Conservation (phyloP, 495 filamentous ascomycete species). For the Geopyxis carbonaria region DNA sequence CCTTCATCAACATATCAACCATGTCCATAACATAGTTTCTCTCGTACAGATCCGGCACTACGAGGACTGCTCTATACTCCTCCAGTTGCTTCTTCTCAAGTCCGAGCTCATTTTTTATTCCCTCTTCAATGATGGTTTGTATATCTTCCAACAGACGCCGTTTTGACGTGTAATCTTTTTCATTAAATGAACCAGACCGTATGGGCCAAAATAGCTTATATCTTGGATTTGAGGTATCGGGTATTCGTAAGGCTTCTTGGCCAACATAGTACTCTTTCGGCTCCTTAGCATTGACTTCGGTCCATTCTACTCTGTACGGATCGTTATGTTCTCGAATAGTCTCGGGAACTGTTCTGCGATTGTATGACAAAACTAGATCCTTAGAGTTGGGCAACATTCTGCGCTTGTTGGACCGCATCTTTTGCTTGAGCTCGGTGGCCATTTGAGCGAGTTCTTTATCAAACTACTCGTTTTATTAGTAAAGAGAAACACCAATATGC, state of each 20-base stretch:
- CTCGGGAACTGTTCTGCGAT: slow-evolving; percentile 62
- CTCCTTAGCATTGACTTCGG: slow-evolving; percentile 47
- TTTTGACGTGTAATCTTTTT: slow-evolving; percentile 64
- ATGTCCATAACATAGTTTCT: slow-evolving; percentile 72
- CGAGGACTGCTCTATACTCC: slow-evolving; percentile 80
- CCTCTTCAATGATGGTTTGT: slow-evolving; percentile 66
- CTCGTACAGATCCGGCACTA: slow-evolving; percentile 93
- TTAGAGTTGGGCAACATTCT: slow-evolving; percentile 89
- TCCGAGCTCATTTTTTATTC: slow-evolving; percentile 65
- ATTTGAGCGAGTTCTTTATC: slow-evolving; percentile 60
- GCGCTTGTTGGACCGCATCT: slow-evolving; percentile 82
- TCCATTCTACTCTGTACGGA: slow-evolving; percentile 84
- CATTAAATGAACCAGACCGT: slow-evolving; percentile 71
- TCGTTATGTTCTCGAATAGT: slow-evolving; percentile 88
- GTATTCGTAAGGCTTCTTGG: slow-evolving; percentile 62
- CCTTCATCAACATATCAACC: slow-evolving; percentile 67
- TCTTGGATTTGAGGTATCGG: slow-evolving; percentile 72
- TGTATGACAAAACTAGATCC: slow-evolving; percentile 83
- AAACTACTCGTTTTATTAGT: slow-evolving; percentile 34
- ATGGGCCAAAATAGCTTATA: slow-evolving; percentile 90
- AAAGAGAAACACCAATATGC: not conserved
- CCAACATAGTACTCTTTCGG: slow-evolving; percentile 58
- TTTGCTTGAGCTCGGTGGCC: slow-evolving; percentile 68
- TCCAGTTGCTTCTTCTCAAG: slow-evolving; percentile 63
- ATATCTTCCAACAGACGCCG: slow-evolving; percentile 69